Evolutionary conservation across 1,284 basidiomycete species (phyloP).

Genomic region (Pseudozyma flocculosa): DNA sequence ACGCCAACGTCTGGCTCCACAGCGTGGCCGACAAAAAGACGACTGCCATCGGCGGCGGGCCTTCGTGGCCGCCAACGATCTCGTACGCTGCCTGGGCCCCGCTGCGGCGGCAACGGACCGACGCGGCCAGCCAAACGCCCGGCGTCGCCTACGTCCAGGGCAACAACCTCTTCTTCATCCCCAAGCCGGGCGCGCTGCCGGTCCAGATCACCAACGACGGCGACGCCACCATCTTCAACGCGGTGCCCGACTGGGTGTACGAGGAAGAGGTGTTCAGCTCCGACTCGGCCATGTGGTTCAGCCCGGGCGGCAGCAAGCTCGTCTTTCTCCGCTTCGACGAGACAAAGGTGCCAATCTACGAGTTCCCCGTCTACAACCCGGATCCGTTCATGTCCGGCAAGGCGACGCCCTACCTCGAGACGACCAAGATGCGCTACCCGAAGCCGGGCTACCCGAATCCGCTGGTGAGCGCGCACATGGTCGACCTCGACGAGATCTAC

Average conservation of each 20-base stretch:
- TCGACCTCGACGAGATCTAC: slow-evolving; percentile 38
- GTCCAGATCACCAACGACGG: slow-evolving; percentile 81
- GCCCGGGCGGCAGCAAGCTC: slow-evolving; percentile 75
- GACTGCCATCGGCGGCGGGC: slow-evolving; percentile 60
- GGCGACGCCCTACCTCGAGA: slow-evolving; percentile 40
- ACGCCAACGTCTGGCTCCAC: slow-evolving; percentile 83
- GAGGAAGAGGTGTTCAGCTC: slow-evolving; percentile 66
- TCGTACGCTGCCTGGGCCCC: slow-evolving; percentile 31
- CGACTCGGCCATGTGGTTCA: slow-evolving; percentile 86
- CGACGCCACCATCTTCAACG: slow-evolving; percentile 82
- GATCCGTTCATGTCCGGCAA: slow-evolving; percentile 23
- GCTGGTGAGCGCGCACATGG: slow-evolving; percentile 74
- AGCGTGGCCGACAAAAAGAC: slow-evolving; percentile 69
- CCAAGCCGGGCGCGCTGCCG: slow-evolving; percentile 56
- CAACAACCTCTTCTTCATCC: slow-evolving; percentile 42
- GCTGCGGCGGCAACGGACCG: neutral
- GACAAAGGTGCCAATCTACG: slow-evolving; percentile 78
- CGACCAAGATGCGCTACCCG: slow-evolving; percentile 58
- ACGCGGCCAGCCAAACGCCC: slow-evolving; percentile 7
- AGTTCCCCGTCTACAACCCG: slow-evolving; percentile 82
- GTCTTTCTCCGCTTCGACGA: slow-evolving; percentile 88
- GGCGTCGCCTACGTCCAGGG: slow-evolving; percentile 37
- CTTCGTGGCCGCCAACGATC: slow-evolving; percentile 15
- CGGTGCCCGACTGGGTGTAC: slow-evolving; percentile 78
- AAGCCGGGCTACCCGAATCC: slow-evolving; percentile 88